Evolutionary conservation across 257 asterid genomes (phyloP), one percentile per base, ranked within the genome.

Genomic region (Solanum medicagineum): DNA sequence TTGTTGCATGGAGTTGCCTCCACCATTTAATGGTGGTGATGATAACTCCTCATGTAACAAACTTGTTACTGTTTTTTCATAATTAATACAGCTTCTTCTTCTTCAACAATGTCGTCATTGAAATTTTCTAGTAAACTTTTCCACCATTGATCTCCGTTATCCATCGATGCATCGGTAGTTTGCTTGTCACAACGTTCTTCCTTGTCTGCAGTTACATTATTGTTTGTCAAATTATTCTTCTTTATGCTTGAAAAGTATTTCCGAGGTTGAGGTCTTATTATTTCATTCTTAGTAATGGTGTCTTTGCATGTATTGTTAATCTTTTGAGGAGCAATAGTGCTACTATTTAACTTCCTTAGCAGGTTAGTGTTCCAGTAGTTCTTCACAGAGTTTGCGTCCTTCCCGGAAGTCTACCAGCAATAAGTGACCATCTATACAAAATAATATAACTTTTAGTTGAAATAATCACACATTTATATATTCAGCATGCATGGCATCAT

Each of bases 301-400:
- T 36, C 15, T 15, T 19, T 75, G 29, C 57, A 86, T 59, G 81
- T 87, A 91, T 3, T 63, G 3, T 88, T 87, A 90, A 87, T 84
- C 90, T 75, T 55, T 22, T 29, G 84, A 36, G 11, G 24, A 36
- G 0, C 68, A 80, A 53, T 49, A 55, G 20, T 15, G 22, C 29
- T 26, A 26, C 1, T 26, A 26, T 26, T 26, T 26, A 22, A 22
- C 71, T 80, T 87, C 59, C 51, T 85, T 73, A 51, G 63, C 3
- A 79, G 77, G 36, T 74, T 85, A 0, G 83, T 85, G 84, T 89
- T 87, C 88, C 91, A 89, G 24, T 87, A 87, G 75, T 87, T 89
- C 42, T 85, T 89, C 20, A 89, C 88, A 47, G 87, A 87, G 70
- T 89, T 89, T 0, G 88, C 86, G 88, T 89, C 73, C 91, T 85